phyloP scores from a whole-genome alignment of 1,284 basidiomycete species.

The Cryptococcus sp. region DNA sequence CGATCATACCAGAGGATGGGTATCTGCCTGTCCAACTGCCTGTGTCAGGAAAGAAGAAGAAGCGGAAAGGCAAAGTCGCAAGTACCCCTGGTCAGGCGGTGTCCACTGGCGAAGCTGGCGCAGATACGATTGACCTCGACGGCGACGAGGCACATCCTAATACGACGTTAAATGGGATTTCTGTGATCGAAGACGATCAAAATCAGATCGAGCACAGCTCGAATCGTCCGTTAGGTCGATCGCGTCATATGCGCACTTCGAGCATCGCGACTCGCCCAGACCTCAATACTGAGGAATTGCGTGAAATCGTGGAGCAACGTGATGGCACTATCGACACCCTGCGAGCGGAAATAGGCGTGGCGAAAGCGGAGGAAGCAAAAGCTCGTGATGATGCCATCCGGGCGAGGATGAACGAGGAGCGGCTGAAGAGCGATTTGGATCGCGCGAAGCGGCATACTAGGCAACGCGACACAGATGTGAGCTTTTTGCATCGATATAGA shows the following conservation, averaged over 20 bases:
- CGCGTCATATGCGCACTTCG: slow-evolving; percentile 27
- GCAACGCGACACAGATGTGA: slow-evolving; percentile 44
- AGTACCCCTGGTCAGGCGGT: neutral
- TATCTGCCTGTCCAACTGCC: slow-evolving; percentile 27
- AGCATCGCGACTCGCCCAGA: slow-evolving; percentile 26
- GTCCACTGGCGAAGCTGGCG: neutral
- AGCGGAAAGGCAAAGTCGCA: slow-evolving; percentile 23
- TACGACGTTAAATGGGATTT: too few species aligned
- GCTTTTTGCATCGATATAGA: slow-evolving; percentile 14
- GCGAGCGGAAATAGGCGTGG: slow-evolving; percentile 43
- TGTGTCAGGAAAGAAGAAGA: slow-evolving; percentile 31
- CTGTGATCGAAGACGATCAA: neutral
- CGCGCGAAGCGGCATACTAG: slow-evolving; percentile 25
- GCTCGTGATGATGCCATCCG: slow-evolving; percentile 39
- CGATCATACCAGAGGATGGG: slow-evolving; percentile 44
- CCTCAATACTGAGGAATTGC: slow-evolving; percentile 28
- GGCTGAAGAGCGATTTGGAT: slow-evolving; percentile 36
- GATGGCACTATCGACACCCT: slow-evolving; percentile 45
- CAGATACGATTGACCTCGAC: neutral
- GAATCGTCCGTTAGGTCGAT: neutral
- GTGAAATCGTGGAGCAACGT: slow-evolving; percentile 33
- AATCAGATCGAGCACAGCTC: too few species aligned
- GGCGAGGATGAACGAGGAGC: slow-evolving; percentile 34
- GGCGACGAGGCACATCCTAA: neutral
- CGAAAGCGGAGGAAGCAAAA: slow-evolving; percentile 46